A percentile compares a stretch with the other conserved stretches of the same genome.
These are phyloP conservation scores for Backusella macrospora DNA, from an alignment of 192 early-diverging fungal genomes.

Conservation along the genomic window DNA sequence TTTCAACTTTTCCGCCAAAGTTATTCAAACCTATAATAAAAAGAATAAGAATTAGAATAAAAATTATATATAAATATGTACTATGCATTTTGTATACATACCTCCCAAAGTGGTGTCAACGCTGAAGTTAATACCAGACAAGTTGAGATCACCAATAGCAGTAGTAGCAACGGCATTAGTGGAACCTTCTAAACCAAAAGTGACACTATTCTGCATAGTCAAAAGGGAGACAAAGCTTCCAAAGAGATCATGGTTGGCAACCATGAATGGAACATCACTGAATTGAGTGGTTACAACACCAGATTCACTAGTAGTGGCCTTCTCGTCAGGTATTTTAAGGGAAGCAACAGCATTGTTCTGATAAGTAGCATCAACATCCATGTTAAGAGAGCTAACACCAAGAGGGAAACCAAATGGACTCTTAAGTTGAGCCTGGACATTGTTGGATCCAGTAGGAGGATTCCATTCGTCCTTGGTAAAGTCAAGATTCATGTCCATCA, in stretches of 20 bases:
- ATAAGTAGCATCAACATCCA: conserved; percentile 36
- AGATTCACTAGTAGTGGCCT: conserved; percentile 30
- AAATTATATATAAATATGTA: too few relatives aligned
- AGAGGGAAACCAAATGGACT: conserved; percentile 49
- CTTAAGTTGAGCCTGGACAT: conserved; percentile 40
- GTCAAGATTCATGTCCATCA: conserved; percentile 49
- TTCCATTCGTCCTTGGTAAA: conserved; percentile 52
- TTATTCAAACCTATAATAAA: conserved; percentile 31
- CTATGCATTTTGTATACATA: conserved; percentile 6
- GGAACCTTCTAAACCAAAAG: conserved; percentile 36
- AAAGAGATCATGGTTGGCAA: conserved; percentile 27
- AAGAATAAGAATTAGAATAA: conserved; percentile 15
- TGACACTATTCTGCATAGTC: conserved; percentile 22
- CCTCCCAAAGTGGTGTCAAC: conserved; percentile 43
- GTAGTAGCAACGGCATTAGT: conserved; percentile 36
- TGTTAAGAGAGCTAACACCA: conserved; percentile 21
- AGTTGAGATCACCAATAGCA: conserved; percentile 42
- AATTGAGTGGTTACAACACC: conserved; percentile 31
- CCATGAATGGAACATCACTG: conserved; percentile 35
- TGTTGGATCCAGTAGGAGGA: conserved; percentile 46
- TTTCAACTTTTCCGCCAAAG: conserved; percentile 44
- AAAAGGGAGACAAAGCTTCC: conserved; percentile 32
- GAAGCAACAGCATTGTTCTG: conserved; percentile 29
- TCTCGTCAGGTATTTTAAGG: conserved; percentile 32
- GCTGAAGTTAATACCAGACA: conserved; percentile 43